phyloP scores from a whole-genome alignment of 345 rosid species.

The Raphanus raphanistrum region DNA sequence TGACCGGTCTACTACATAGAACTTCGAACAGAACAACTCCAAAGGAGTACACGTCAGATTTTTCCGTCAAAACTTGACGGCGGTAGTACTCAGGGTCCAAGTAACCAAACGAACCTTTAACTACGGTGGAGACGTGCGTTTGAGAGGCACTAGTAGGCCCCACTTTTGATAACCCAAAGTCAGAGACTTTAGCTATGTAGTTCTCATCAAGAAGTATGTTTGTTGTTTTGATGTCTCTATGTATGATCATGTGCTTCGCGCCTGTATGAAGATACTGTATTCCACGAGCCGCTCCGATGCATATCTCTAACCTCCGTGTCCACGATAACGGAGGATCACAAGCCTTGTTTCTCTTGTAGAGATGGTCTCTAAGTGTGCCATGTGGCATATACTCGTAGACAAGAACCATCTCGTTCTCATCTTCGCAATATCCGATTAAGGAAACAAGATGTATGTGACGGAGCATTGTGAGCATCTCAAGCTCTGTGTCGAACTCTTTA shows the following conservation, averaged over 20 bases:
- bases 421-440: constrained; percentile 44
- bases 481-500: constrained; percentile 45
- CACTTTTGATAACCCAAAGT: not conserved
- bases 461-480: constrained; percentile 45
- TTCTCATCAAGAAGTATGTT: not conserved
- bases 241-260: not conserved
- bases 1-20: not conserved
- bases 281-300: constrained; percentile 17
- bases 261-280: not conserved
- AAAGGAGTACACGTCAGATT: not conserved
- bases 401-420: constrained; percentile 22
- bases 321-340: constrained; percentile 33
- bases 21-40: not conserved
- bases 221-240: not conserved
- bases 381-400: not conserved
- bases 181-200: not conserved
- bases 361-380: not conserved
- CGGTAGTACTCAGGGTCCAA: not conserved
- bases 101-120: constrained; percentile 52
- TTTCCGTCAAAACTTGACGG: not conserved
- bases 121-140: constrained; percentile 51
- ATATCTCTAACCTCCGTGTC: constrained; percentile 39
- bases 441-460: constrained; percentile 43
- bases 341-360: not conserved
- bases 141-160: constrained; percentile 45